These are phyloP conservation scores for Toxicodendron radicans DNA, from an alignment of 345 rosid genomes.

Conservation along the genomic window DNA sequence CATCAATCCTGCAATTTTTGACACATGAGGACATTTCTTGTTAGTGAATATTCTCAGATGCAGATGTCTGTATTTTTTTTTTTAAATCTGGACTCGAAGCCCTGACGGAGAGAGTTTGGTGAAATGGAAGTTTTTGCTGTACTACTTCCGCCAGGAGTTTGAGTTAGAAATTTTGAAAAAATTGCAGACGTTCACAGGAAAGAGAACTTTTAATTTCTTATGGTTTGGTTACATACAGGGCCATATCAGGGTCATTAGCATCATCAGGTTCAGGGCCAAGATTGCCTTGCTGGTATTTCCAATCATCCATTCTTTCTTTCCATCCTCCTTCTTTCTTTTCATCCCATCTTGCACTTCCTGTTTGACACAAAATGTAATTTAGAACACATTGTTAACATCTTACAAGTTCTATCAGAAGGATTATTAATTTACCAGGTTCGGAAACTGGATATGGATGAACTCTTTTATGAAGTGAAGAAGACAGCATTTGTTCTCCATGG, in stretches of 20 bases:
- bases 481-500: slow-evolving; percentile 61
- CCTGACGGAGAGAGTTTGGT: too few species aligned
- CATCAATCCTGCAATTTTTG: slow-evolving; percentile 64
- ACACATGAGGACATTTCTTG: slow-evolving; percentile 3
- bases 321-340: slow-evolving; percentile 86
- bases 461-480: slow-evolving; percentile 75
- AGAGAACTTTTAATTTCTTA: too few species aligned
- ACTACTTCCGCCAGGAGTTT: too few species aligned
- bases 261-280: slow-evolving; percentile 80
- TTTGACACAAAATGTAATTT: neutral
- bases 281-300: slow-evolving; percentile 88
- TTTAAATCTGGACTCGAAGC: too few species aligned
- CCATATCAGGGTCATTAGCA: slow-evolving; percentile 61
- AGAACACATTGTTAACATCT: neutral
- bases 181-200: too few species aligned
- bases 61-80: too few species aligned
- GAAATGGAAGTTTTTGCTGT: too few species aligned
- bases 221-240: slow-evolving; percentile 39
- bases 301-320: slow-evolving; percentile 91
- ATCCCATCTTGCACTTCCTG: slow-evolving; percentile 84
- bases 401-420: neutral
- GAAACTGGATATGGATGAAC: slow-evolving; percentile 86
- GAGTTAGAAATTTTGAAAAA: too few species aligned
- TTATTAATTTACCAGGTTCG: slow-evolving; percentile 60
- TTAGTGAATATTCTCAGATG: too few species aligned